Base-by-base conservation (phyloP, 192 early-diverging fungal genomes). In the Coemansia sp. region DNA sequence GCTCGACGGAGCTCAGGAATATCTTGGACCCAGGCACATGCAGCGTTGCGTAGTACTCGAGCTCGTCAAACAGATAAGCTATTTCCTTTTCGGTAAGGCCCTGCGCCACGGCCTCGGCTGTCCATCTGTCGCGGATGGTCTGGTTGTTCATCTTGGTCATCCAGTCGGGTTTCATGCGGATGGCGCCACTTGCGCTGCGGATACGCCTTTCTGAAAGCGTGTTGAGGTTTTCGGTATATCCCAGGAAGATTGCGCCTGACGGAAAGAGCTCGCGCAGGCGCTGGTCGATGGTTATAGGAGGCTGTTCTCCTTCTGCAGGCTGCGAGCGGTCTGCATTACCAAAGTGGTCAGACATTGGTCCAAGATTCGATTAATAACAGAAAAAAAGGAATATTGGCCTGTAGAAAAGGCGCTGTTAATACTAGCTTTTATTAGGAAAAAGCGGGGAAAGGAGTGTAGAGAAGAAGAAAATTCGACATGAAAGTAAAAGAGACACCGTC, bases 131-230 rank as follows among this genome's bases (percentile, higher is more conserved):
- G 52, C 53, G 71, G 25, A 75, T 79, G 52, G 55, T 61, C 3
- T 50, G 61, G 23, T 54, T 64, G 51, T 35, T 45, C 59, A 70
- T 60, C 60, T 71, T 71, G 53, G 9, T n/a, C 16, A 68, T 55
- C 85, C 85, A 86, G 19, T 69, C 32, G 20, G 60, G 68, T 54
- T 83, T 85, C 39, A 64, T 71, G 27, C 79, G 82, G 46, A 86
- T 83, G 19, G 74, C 71, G 8, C 69, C 62, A 52, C 50, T 79
- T 67, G 42, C 66, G 62, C n/a, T 34, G 28, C 19, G 69, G 68
- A 48, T 72, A 63, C 35, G 66, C 36, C 23, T 27, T 18, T 8
- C 34, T 29, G 50, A 52, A 9, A 23, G 50, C 39, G 39, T 42
- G 13, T 42, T 42, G 39, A 42, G 11, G 3, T 1, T 19, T 11